A percentile compares a stretch with the other conserved stretches of the same genome.
phyloP scores from a whole-genome alignment of 148 eudicot genomes.

The Camellia lanceoleosa region DNA sequence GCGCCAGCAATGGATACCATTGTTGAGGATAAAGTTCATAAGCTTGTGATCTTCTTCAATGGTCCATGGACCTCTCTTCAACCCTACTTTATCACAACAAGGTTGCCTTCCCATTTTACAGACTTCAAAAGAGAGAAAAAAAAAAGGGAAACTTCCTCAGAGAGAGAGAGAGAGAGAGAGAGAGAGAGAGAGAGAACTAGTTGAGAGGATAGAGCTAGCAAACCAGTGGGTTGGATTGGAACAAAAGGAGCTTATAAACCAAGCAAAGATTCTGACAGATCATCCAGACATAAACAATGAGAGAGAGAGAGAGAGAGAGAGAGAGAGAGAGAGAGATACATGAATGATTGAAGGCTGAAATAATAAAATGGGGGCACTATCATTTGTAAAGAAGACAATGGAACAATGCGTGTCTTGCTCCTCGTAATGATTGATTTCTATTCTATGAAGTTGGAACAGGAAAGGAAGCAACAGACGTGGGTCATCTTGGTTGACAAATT shows the following conservation, averaged over 20 bases:
- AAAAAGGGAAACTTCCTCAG: neutral
- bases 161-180: neutral
- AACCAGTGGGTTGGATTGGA: neutral
- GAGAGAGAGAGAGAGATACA: neutral
- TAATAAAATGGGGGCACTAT: neutral
- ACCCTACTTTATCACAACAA: conserved; percentile 68
- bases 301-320: neutral
- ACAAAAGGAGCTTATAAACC: conserved; percentile 30
- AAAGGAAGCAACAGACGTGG: conserved; percentile 19
- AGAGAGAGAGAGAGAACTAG: neutral
- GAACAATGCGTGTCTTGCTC: neutral
- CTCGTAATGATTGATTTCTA: neutral
- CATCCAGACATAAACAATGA: conserved; percentile 26
- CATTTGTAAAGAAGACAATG: neutral
- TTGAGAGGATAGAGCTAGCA: neutral
- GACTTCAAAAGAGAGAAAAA: neutral
- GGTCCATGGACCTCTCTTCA: conserved; percentile 87
- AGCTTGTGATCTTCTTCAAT: conserved; percentile 79
- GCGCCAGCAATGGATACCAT: conserved; percentile 76
- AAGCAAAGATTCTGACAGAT: conserved; percentile 53
- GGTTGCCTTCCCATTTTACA: conserved; percentile 72
- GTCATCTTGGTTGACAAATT: conserved; percentile 16
- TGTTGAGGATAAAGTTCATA: conserved; percentile 53
- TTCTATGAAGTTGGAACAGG: neutral
- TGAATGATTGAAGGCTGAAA: conserved; percentile 15